A percentile compares a stretch with the other conserved stretches of the same genome.
Evolutionary conservation across 371 early-diverging fungal genomes (phyloP).

Genomic region (Mortierella sp.): DNA sequence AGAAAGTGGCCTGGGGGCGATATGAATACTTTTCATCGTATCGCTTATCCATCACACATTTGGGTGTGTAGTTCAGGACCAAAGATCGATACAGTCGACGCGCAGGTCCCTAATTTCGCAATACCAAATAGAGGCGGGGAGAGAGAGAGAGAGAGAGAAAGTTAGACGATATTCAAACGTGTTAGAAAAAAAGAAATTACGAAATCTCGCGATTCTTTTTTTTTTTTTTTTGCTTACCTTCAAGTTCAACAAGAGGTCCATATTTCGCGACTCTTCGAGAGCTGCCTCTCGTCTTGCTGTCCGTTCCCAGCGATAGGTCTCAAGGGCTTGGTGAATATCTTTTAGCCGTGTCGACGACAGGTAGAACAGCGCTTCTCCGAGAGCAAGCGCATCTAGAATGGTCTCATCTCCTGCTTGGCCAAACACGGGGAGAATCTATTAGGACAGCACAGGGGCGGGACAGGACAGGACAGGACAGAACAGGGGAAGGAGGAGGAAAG

Average conservation of each 20-base stretch:
- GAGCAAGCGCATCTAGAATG: constrained; percentile 34
- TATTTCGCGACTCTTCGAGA: constrained; percentile 19
- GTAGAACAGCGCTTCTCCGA: constrained; percentile 25
- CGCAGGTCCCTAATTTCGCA: not conserved
- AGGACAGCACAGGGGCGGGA: too few species aligned
- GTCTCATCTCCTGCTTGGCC: constrained; percentile 37
- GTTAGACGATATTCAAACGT: not conserved
- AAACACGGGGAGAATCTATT: constrained; percentile 27
- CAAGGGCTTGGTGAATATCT: constrained; percentile 27
- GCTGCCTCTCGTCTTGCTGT: constrained; percentile 14
- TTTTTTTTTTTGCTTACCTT: constrained; percentile 17
- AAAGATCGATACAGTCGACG: constrained; percentile 20
- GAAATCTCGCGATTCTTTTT: too few species aligned
- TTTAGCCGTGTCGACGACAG: constrained; percentile 16
- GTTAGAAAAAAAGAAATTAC: not conserved
- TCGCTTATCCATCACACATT: constrained; percentile 19
- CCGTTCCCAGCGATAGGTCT: constrained; percentile 23
- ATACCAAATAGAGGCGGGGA: not conserved
- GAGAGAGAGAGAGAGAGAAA: not conserved
- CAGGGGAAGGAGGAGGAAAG: too few species aligned
- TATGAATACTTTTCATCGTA: constrained; percentile 42
- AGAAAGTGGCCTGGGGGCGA: constrained; percentile 41
- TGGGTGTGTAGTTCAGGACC: constrained; percentile 27
- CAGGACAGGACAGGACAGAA: too few species aligned
- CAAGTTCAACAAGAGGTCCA: constrained; percentile 22